Evolutionary conservation across 2,329 filamentous ascomycete species (phyloP).

Genomic region (Dendrostoma leiphaemia): DNA sequence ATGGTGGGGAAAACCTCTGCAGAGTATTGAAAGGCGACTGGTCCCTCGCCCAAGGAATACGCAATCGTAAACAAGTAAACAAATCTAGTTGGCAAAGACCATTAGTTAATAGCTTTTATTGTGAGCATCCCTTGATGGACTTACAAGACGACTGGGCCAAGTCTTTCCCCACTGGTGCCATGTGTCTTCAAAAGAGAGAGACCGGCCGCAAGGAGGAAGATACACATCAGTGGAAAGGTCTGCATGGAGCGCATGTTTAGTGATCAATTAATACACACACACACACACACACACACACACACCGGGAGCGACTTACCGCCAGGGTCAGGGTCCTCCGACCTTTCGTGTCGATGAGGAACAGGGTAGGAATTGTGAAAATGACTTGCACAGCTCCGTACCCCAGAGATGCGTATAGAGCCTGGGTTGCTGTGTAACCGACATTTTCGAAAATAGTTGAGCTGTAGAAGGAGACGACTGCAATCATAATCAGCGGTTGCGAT

Average conservation of each 20-base stretch:
- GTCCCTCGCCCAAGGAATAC: slow-evolving; percentile 64
- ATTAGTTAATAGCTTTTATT: not conserved
- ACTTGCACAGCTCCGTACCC: slow-evolving; percentile 50
- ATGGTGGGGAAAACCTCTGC: slow-evolving; percentile 70
- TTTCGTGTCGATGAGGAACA: slow-evolving; percentile 30
- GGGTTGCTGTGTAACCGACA: slow-evolving; percentile 52
- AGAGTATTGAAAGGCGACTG: slow-evolving; percentile 66
- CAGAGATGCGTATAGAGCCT: slow-evolving; percentile 61
- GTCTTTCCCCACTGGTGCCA: slow-evolving; percentile 23
- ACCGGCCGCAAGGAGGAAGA: slow-evolving; percentile 44
- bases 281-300: no score
- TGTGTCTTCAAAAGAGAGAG: slow-evolving; percentile 51
- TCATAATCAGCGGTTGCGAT: no score
- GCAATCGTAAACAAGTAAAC: slow-evolving; percentile 61
- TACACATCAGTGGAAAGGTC: slow-evolving; percentile 53
- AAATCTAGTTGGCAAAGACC: slow-evolving; percentile 32
- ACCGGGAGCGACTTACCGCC: slow-evolving; percentile 18
- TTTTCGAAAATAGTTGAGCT: slow-evolving; percentile 61
- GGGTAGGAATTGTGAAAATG: slow-evolving; percentile 26
- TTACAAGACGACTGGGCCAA: slow-evolving; percentile 48
- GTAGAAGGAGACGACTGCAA: slow-evolving; percentile 71
- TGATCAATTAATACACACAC: not conserved
- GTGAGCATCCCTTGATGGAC: not conserved
- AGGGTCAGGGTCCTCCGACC: slow-evolving; percentile 26
- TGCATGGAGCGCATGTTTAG: slow-evolving; percentile 51